A percentile compares a stretch with the other conserved stretches of the same genome.
Conservation (phyloP, 768 basidiomycete genomes). For the Rickenella mellea region DNA sequence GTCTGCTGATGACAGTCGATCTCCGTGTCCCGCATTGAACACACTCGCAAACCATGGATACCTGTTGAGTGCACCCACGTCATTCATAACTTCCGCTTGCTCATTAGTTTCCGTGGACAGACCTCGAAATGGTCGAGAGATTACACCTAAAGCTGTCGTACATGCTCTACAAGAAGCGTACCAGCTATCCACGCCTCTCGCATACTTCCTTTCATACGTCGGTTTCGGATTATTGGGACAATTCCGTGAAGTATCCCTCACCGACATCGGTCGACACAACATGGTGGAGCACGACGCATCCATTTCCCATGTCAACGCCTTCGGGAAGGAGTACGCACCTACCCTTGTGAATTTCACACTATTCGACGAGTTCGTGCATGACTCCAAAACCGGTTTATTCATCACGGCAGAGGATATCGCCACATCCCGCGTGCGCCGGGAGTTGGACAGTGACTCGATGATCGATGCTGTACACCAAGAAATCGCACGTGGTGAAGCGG, state of each 20-base stretch:
- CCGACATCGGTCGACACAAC: constrained; percentile 46
- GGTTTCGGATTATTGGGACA: constrained; percentile 40
- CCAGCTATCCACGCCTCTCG: constrained; percentile 50
- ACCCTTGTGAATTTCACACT: constrained; percentile 22
- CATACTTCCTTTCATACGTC: constrained; percentile 38
- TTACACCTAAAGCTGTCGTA: constrained; percentile 39
- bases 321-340: constrained; percentile 30
- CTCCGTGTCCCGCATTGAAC: constrained; percentile 64
- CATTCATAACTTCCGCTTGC: too few relatives aligned
- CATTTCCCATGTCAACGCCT: constrained; percentile 42
- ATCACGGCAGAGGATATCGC: constrained; percentile 42
- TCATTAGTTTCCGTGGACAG: too few relatives aligned
- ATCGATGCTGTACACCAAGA: constrained; percentile 38
- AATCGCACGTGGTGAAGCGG: constrained; percentile 50
- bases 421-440: constrained; percentile 36
- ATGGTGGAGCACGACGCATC: constrained; percentile 59
- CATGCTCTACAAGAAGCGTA: constrained; percentile 47
- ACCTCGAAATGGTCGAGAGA: constrained; percentile 39
- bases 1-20: too few relatives aligned
- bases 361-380: too few relatives aligned
- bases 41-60: constrained; percentile 70
- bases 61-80: constrained; percentile 35
- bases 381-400: constrained; percentile 15
- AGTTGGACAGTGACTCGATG: constrained; percentile 20
- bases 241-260: constrained; percentile 31